Percentiles rank a stretch among this genome's conserved stretches.
phyloP scores from a whole-genome alignment of 768 basidiomycete species.

The Macrolepiota fuliginosa region DNA sequence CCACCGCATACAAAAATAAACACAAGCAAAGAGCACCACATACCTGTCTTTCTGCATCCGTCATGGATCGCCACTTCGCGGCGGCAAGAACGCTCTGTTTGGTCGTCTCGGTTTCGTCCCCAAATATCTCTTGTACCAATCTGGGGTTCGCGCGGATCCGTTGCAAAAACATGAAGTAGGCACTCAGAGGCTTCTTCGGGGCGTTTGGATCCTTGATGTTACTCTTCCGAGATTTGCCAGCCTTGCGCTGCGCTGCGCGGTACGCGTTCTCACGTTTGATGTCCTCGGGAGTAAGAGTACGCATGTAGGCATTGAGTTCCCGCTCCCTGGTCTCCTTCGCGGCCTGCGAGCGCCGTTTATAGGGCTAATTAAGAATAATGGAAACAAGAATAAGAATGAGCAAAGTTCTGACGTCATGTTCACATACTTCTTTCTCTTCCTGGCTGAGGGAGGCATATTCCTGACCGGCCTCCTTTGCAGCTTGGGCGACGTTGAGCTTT shows the following conservation, averaged over 20 bases:
- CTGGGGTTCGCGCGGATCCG: constrained; percentile 78
- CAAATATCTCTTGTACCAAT: constrained; percentile 80
- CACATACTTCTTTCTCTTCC: constrained; percentile 80
- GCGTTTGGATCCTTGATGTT: constrained; percentile 98
- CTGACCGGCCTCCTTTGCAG: constrained; percentile 90
- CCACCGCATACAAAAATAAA: constrained; percentile 7
- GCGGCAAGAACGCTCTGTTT: constrained; percentile 94
- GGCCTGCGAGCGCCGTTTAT: constrained; percentile 78
- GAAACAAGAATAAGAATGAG: constrained; percentile 18
- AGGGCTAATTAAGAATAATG: constrained; percentile 53
- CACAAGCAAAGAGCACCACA: constrained; percentile 21
- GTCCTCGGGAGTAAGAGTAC: constrained; percentile 86
- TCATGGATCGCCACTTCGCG: constrained; percentile 90
- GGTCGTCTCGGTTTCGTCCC: constrained; percentile 89
- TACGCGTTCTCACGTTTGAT: constrained; percentile 93
- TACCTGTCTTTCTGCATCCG: constrained; percentile 91
- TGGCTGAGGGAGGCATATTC: constrained; percentile 78
- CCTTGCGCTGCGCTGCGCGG: constrained; percentile 89
- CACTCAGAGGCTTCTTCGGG: constrained; percentile 91
- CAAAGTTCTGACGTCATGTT: constrained; percentile 32
- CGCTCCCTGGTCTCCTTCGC: constrained; percentile 85
- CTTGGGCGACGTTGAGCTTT: constrained; percentile 93
- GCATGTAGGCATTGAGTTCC: constrained; percentile 82
- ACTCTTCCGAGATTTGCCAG: constrained; percentile 87
- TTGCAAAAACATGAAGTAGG: constrained; percentile 95